Conservation (phyloP, 2,329 filamentous ascomycete species). For the Periconia digitata region DNA sequence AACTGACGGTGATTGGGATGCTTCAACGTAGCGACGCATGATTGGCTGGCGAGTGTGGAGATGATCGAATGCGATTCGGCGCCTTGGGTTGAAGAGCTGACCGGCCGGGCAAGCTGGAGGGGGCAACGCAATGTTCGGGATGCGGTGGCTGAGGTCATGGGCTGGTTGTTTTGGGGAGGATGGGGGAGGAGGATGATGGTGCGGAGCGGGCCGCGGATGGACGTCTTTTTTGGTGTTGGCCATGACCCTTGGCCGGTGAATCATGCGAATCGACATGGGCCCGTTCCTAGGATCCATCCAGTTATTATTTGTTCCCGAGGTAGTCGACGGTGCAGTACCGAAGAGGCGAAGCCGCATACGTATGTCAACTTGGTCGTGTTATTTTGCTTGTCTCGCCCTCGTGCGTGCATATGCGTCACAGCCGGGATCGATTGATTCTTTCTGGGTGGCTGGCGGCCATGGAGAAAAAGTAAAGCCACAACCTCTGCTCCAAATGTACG, state of each 20-base stretch:
- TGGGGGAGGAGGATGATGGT: conserved; percentile 8
- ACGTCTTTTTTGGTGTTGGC: too few relatives aligned
- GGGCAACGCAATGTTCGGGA: neutral
- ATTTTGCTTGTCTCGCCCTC: too few relatives aligned
- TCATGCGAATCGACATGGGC: too few relatives aligned
- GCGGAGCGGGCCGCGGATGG: conserved; percentile 6
- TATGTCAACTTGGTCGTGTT: too few relatives aligned
- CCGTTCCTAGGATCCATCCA: too few relatives aligned
- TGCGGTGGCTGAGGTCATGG: conserved; percentile 37
- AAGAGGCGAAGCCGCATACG: too few relatives aligned
- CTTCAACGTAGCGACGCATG: conserved; percentile 39
- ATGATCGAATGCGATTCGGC: conserved; percentile 27
- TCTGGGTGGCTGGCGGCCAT: neutral
- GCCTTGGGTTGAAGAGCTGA: conserved; percentile 24
- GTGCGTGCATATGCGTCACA: too few relatives aligned
- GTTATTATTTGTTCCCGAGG: too few relatives aligned
- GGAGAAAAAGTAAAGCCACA: neutral
- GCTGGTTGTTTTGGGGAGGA: conserved; percentile 1
- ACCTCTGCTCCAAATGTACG: neutral
- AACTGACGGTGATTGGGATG: conserved; percentile 33
- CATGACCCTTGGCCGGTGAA: too few relatives aligned
- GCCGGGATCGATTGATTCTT: too few relatives aligned
- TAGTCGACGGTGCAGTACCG: too few relatives aligned
- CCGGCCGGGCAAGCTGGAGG: conserved; percentile 22
- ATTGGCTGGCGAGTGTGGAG: conserved; percentile 35